phyloP scores from a whole-genome alignment of 495 filamentous ascomycete genomes.

The Thozetella sp. region DNA sequence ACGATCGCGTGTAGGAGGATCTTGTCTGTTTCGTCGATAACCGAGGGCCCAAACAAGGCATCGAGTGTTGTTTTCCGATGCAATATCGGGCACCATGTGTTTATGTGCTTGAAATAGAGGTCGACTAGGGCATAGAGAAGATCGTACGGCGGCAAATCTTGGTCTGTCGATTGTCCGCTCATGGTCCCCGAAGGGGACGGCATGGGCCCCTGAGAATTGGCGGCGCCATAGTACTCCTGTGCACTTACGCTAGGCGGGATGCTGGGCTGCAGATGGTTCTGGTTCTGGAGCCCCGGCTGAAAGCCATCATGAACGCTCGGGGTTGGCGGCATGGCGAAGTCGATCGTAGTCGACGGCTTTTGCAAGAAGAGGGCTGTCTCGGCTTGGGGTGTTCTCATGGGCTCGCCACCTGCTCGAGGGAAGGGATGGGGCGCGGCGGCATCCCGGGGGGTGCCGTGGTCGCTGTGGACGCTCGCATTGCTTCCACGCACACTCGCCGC shows the following conservation, averaged over 20 bases:
- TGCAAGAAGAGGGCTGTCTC: conserved; percentile 66
- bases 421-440: conserved; percentile 36
- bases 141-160: conserved; percentile 84
- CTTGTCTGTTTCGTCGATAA: conserved; percentile 77
- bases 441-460: conserved; percentile 47
- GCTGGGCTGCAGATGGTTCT: conserved; percentile 27
- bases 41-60: conserved; percentile 75
- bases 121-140: conserved; percentile 79
- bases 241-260: conserved; percentile 26
- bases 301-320: conserved; percentile 33
- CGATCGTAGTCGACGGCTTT: conserved; percentile 50
- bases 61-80: conserved; percentile 80
- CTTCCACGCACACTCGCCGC: conserved; percentile 48
- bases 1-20: conserved; percentile 87
- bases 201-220: conserved; percentile 17
- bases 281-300: conserved; percentile 33
- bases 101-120: conserved; percentile 88
- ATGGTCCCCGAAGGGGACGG: conserved; percentile 44
- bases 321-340: conserved; percentile 33
- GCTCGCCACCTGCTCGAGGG: conserved; percentile 28
- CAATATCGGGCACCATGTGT: conserved; percentile 88
- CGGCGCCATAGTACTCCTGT: conserved; percentile 48
- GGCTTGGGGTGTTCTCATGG: conserved; percentile 53
- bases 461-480: conserved; percentile 41
- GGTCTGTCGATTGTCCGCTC: conserved; percentile 52